Evolutionary conservation across 345 rosid genomes (phyloP), one percentile per base, ranked within the genome.

Genomic region (Orychophragmus violaceus): DNA sequence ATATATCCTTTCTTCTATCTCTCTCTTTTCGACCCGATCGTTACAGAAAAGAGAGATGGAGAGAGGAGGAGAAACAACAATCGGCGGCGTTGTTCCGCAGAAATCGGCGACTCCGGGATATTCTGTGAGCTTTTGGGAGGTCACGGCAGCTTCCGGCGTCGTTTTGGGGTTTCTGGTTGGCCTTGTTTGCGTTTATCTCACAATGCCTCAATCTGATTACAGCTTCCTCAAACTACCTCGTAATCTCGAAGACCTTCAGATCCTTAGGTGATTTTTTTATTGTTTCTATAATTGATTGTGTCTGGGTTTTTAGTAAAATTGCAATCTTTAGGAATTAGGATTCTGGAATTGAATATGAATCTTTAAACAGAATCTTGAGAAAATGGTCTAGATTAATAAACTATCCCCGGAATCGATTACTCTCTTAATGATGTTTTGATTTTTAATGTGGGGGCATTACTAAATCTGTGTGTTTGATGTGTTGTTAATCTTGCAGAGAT

Each of bases 221-320:
- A 88, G 96, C 78, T 88, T 90, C 85, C 98, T 93, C 78, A 90
- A 87, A 82, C 81, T 93, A 3, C 97, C 97, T 64, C 89, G 86
- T 23, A 87, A 66, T 83, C 92, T 93, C 62, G 75, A 88, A 69
- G 97, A 93, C 62, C 95, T 93, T 68, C 97, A 90, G 82, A 82
- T 84, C 66, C 96, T 93, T 50, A 88, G 90, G 98, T 93, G 9
- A 35, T 25, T 51, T 30, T 5, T 11, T 1, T 14, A 16, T 21
- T 25, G 3, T 45, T 19, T 18, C 11, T 23, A n/a, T n/a, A n/a
- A n/a, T n/a, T n/a, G n/a, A n/a, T n/a, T n/a, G n/a, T n/a, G n/a
- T 6, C 21, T 41, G 48, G 48, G 48, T 41, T 41, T 25, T 36
- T 18, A 53, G 14, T 5, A 5, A 35, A 41, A 30, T n/a, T 59